A percentile compares a stretch with the other conserved stretches of the same genome.
phyloP scores from a whole-genome alignment of 2,329 filamentous ascomycete genomes.

The Neospermospora avenae region DNA sequence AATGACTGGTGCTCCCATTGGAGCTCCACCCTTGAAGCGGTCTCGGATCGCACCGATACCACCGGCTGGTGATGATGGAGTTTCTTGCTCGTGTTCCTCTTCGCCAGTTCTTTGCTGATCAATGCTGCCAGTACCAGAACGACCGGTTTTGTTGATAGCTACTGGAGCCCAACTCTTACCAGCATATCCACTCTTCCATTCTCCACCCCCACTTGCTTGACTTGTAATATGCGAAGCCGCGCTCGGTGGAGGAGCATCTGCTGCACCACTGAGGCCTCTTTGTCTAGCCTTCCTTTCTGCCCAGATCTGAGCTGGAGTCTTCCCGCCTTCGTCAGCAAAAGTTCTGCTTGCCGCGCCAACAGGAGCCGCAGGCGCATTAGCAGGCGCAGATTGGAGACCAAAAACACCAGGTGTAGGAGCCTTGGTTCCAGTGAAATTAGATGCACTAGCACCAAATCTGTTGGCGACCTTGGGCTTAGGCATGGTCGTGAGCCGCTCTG shows the following conservation, averaged over 20 bases:
- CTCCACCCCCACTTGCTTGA: constrained; percentile 68
- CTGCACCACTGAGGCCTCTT: constrained; percentile 52
- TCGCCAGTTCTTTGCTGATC: constrained; percentile 62
- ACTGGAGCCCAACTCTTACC: constrained; percentile 91
- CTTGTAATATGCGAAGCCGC: constrained; percentile 54
- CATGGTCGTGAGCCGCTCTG: constrained; percentile 79
- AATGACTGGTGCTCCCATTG: constrained; percentile 55
- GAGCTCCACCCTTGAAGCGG: constrained; percentile 74
- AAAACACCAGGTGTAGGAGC: constrained; percentile 72
- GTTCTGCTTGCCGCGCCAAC: constrained; percentile 83
- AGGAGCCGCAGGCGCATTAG: constrained; percentile 52
- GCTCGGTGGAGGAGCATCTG: constrained; percentile 43
- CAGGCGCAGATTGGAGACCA: constrained; percentile 59
- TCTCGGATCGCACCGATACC: constrained; percentile 75
- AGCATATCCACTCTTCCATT: constrained; percentile 88
- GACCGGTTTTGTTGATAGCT: constrained; percentile 68
- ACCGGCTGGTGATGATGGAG: constrained; percentile 54
- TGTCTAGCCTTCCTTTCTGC: constrained; percentile 93
- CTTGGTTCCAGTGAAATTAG: constrained; percentile 82
- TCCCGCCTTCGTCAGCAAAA: constrained; percentile 91
- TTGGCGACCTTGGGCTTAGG: constrained; percentile 96
- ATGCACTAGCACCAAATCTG: constrained; percentile 70
- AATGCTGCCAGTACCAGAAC: constrained; percentile 49
- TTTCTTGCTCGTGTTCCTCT: constrained; percentile 44
- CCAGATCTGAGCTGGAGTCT: constrained; percentile 96